A percentile compares a stretch with the other conserved stretches of the same genome.
Conservation (phyloP, 441 rosid species). For the Flueggea neowawraea region DNA sequence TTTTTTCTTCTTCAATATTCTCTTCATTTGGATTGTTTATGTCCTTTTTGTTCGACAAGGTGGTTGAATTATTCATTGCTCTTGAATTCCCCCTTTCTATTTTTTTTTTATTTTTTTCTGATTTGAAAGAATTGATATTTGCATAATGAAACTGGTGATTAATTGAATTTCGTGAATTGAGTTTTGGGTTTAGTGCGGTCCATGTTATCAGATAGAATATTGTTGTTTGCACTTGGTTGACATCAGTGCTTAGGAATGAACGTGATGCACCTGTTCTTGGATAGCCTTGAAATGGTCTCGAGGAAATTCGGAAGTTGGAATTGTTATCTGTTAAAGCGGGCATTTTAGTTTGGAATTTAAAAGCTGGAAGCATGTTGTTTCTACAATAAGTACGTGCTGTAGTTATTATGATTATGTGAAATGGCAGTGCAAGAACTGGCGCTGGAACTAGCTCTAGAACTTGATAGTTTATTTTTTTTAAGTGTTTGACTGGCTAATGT, state of each 20-base stretch:
- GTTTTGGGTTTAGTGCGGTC: too few species aligned
- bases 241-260: background rate
- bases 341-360: background rate
- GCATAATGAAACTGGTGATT: background rate
- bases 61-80: slow-evolving; percentile 6
- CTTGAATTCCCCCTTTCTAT: background rate
- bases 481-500: background rate
- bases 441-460: background rate
- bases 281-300: background rate
- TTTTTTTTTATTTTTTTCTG: too few species aligned
- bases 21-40: slow-evolving; percentile 48
- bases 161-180: too few species aligned
- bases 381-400: too few species aligned
- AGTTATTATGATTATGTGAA: too few species aligned
- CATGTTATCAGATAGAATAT: background rate
- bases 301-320: background rate
- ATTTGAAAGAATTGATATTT: background rate
- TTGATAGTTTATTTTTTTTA: background rate
- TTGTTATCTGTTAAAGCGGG: background rate
- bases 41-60: slow-evolving; percentile 39
- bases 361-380: background rate
- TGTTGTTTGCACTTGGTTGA: background rate
- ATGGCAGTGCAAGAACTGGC: background rate
- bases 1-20: slow-evolving; percentile 37
- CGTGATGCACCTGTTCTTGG: background rate